These are phyloP conservation scores for Schizochytrium sp. DNA, from an alignment of 108 stramenopile genomes.

Conservation along the genomic window DNA sequence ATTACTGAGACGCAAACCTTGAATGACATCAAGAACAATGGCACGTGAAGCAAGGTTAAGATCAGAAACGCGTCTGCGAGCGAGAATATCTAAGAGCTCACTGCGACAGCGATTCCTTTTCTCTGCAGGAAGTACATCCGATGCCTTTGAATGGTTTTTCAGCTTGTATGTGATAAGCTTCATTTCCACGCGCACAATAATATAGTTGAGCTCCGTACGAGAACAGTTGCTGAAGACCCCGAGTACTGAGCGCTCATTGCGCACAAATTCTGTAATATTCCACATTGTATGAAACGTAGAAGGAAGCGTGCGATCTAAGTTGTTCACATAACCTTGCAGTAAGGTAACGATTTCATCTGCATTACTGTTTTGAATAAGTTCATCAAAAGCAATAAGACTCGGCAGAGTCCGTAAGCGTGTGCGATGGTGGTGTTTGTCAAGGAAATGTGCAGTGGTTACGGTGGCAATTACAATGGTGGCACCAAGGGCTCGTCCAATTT, in stretches of 20 bases:
- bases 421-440: constrained; percentile 42
- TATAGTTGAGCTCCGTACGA: constrained; percentile 74
- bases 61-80: constrained; percentile 13
- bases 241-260: constrained; percentile 67
- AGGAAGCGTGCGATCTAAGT: constrained; percentile 45
- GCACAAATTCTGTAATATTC: constrained; percentile 15
- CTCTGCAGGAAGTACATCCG: background rate
- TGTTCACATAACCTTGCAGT: background rate
- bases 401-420: constrained; percentile 44
- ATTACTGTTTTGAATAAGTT: background rate
- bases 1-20: constrained; percentile 64
- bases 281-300: constrained; percentile 34
- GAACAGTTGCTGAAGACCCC: constrained; percentile 70
- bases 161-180: constrained; percentile 75
- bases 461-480: background rate
- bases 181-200: constrained; percentile 68
- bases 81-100: constrained; percentile 58
- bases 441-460: background rate
- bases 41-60: constrained; percentile 55
- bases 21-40: constrained; percentile 45
- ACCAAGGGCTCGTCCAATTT: background rate
- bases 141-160: constrained; percentile 70
- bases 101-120: constrained; percentile 5
- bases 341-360: constrained; percentile 12
- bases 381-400: constrained; percentile 18